These are phyloP conservation scores for Debaryomyces udenii DNA, from an alignment of 1,139 yeast genomes.

Conservation along the genomic window DNA sequence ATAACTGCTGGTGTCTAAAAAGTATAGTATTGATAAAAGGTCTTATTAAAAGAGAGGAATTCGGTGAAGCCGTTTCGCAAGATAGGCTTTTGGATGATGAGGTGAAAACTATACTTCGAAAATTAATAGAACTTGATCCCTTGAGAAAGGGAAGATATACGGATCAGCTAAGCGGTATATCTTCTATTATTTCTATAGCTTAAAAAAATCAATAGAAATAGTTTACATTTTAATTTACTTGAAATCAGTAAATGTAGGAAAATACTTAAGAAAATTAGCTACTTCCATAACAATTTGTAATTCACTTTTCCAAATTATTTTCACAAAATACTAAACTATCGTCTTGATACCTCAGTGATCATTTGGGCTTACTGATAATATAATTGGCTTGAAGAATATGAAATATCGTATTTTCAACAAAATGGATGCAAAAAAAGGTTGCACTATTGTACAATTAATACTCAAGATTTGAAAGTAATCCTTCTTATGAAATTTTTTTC, in stretches of 20 bases:
- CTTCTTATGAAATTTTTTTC: no score
- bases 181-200: constrained; percentile 6
- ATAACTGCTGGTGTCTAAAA: constrained; percentile 73
- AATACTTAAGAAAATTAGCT: no score
- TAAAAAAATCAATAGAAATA: neutral
- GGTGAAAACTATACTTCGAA: constrained; percentile 34
- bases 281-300: no score
- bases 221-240: no score
- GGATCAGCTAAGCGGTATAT: constrained; percentile 34
- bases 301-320: no score
- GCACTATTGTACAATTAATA: neutral
- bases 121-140: constrained; percentile 66
- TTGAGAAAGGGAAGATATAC: constrained; percentile 64
- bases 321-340: no score
- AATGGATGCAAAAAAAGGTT: neutral
- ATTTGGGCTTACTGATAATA: no score
- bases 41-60: constrained; percentile 26
- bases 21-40: constrained; percentile 48
- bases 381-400: no score
- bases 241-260: no score
- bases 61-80: constrained; percentile 9
- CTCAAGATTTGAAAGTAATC: no score
- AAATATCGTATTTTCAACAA: no score
- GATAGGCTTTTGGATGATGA: constrained; percentile 23
- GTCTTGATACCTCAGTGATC: no score